Percentiles rank a stretch among this genome's conserved stretches.
These are phyloP conservation scores for Eimeria falciformis DNA, from an alignment of 169 alveolate species.

Conservation along the genomic window DNA sequence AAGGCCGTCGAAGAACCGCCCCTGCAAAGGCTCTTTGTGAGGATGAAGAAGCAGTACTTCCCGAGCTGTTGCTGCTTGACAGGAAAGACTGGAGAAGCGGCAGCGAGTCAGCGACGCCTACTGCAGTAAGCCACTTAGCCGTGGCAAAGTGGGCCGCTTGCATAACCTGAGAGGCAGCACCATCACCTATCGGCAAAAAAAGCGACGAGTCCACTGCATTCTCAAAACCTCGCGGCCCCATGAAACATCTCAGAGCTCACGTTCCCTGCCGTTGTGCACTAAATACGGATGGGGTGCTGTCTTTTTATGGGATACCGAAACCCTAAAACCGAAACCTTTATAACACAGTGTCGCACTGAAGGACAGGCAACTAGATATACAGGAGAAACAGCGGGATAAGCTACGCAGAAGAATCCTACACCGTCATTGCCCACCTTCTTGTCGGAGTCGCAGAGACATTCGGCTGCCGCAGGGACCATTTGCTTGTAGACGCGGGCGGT, in stretches of 20 bases:
- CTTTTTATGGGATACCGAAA: no score
- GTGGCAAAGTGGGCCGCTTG: slow-evolving; percentile 76
- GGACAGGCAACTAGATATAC: background rate
- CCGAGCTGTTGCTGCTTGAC: background rate
- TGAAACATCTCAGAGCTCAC: no score
- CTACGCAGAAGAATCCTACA: no score
- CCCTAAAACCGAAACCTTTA: no score
- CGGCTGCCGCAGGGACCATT: slow-evolving; percentile 62
- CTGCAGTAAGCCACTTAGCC: slow-evolving; percentile 69
- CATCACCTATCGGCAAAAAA: no score
- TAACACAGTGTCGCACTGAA: no score
- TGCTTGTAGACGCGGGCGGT: slow-evolving; percentile 67
- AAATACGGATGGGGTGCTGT: no score
- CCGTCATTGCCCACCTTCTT: slow-evolving; percentile 20
- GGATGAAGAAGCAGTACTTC: background rate
- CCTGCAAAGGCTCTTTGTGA: slow-evolving; percentile 8
- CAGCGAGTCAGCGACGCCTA: slow-evolving; percentile 48
- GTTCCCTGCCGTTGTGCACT: no score
- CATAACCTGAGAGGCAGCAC: slow-evolving; percentile 45
- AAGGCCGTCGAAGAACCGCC: slow-evolving; percentile 37
- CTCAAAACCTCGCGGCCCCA: no score
- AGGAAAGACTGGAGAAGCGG: slow-evolving; percentile 62
- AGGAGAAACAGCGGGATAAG: background rate
- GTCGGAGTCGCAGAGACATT: slow-evolving; percentile 60
- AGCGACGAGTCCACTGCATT: no score